Base-by-base conservation (phyloP, 2,329 filamentous ascomycete genomes). In the Colletotrichum tanaceti region DNA sequence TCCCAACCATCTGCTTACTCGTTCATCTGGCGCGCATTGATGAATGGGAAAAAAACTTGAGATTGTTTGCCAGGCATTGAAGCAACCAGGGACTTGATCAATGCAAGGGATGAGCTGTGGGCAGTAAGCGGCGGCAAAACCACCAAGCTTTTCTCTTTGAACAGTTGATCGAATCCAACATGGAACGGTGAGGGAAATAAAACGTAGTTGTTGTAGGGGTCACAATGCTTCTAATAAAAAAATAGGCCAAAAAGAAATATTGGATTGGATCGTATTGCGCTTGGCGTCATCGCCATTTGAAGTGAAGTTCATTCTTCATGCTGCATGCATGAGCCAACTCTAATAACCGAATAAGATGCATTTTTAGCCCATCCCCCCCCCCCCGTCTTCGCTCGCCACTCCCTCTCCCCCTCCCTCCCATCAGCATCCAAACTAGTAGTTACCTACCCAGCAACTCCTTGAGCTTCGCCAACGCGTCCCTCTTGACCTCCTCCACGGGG, bases 401-500 rank as follows among this genome's bases (percentile, higher is more conserved):
- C n/a, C n/a, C n/a, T n/a, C n/a, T n/a, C n/a, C n/a, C 4, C 13
- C 22, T 13, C n/a, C 24, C 28, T 52, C 22, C 4, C 24, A 10
- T 28, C 38, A 41, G 5, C 11, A 4, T 4, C n/a, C 6, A 9
- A 5, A n/a, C n/a, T n/a, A n/a, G n/a, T n/a, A n/a, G n/a, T 4
- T 10, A 61, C 18, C 50, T 55, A 14, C 5, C 24, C 18, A 68
- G 16, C n/a, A 68, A 16, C 0, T 14, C 43, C 28, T 60, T 24
- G 43, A 65, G 43, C 28, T 61, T 68, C 6, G 9, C 2, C 52
- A 84, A 72, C 4, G 85, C 83, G 52, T 81, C 77, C 47, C 74
- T 73, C 75, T 85, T 79, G 11, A 87, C 85, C 62, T 83, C 75
- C 71, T 82, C 72, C 73, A 79, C 22, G 65, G 80, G 72, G 71